Percentiles rank a stretch among this genome's conserved stretches.
These are phyloP conservation scores for Chrysopogon serrulatus DNA, from an alignment of 176 grass and related monocot species.

Conservation along the genomic window DNA sequence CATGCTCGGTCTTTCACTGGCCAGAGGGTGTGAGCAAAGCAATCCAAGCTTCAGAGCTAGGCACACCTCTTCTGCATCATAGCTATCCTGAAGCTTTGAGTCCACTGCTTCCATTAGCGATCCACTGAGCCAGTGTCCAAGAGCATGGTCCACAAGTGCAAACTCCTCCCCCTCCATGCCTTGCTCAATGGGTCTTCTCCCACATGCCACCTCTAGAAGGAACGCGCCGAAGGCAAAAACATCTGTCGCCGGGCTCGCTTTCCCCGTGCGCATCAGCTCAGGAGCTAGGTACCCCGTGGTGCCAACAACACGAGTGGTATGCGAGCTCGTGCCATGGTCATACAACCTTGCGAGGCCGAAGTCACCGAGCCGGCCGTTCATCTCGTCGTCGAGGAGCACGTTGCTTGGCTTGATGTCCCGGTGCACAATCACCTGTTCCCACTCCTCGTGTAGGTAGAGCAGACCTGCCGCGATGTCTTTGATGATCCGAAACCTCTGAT, in stretches of 20 bases:
- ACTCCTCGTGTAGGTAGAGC: conserved; percentile 41
- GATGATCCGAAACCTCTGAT: conserved; percentile 6
- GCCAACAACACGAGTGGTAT: conserved; percentile 47
- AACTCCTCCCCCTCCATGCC: neutral
- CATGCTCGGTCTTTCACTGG: neutral
- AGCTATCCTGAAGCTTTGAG: neutral
- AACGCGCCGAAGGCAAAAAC: conserved; percentile 52
- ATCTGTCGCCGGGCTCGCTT: conserved; percentile 38
- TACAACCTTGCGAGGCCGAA: conserved; percentile 50
- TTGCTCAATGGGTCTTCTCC: conserved; percentile 33
- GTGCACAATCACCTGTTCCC: conserved; percentile 47
- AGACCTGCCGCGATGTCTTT: conserved; percentile 37
- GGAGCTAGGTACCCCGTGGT: conserved; percentile 63
- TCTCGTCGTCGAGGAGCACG: conserved; percentile 41
- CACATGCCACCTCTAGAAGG: conserved; percentile 47
- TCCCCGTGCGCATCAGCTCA: conserved; percentile 35
- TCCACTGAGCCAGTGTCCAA: neutral
- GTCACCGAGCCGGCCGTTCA: conserved; percentile 46
- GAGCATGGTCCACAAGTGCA: neutral
- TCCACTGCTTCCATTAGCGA: neutral
- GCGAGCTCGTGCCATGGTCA: conserved; percentile 42
- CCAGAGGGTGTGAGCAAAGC: neutral
- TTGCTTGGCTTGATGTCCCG: conserved; percentile 60
- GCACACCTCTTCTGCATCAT: neutral
- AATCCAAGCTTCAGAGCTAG: conserved; percentile 1